Base-by-base conservation (phyloP, 2,329 filamentous ascomycete species). In the Penicillium italicum region DNA sequence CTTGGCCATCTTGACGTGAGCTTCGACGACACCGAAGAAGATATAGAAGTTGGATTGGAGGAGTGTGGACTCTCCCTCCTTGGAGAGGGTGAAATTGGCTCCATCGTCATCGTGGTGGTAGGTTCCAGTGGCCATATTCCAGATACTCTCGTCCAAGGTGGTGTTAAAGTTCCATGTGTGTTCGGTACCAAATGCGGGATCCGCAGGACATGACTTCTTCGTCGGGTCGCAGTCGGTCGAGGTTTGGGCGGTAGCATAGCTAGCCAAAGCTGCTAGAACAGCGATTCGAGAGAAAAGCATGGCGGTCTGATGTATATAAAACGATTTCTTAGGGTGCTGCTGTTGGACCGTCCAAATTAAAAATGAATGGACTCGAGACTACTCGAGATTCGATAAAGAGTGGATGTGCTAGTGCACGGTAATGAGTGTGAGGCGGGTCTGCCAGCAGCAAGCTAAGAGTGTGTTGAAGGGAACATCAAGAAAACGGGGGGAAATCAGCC, bases 21-120 rank as follows among this genome's bases (percentile, higher is more conserved):
- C 81, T 73, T 94, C 90, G 53, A 90, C 85, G 57, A 86, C 84
- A 51, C 91, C 91, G 63, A 88, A 93, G 79, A 95, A 91, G 74
- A 96, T 88, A 77, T 91, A 94, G 72, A 91, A 93, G 65, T 85
- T 85, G 44, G 88, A 86, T 61, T 86, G 82, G 59, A 96, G 82
- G 1, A 90, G 95, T 1, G 91, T 89, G 0, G 90, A 88, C 66
- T 95, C 85, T 60, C 86, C 84, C 61, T 85, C 81, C 69, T 86
- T 80, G 53, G 73, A 76, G 74, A 96, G 86, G 49, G 82, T 87
- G 76, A 95, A 92, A 53, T 82, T 77, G 42, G 89, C 88, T 36
- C 88, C 89, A 0, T 84, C 76, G 43, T 79, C 70, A 54, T 80
- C 80, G 70, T 86, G 91, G 14, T 77, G 76, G 53, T 93, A 79